Evolutionary conservation across 164 flowering plant species (phyloP).

Genomic region (Vitis labrusca): DNA sequence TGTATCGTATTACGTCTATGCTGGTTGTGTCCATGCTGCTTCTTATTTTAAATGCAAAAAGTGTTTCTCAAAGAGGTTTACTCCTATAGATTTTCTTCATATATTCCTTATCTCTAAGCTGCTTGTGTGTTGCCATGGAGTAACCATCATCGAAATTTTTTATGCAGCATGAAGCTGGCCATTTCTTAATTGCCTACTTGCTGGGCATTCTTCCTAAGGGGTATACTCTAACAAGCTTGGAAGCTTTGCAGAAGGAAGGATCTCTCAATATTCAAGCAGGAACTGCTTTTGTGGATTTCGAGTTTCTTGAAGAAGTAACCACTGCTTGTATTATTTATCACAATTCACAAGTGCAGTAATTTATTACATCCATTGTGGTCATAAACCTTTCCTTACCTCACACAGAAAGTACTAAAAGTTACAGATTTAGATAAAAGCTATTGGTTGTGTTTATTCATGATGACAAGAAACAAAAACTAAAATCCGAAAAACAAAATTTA

Average conservation of each 20-base stretch:
- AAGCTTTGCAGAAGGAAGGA: conserved; percentile 78
- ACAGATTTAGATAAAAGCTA: no score
- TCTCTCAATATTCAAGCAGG: conserved; percentile 97
- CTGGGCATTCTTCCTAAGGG: conserved; percentile 88
- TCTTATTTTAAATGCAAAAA: not conserved
- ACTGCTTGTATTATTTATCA: not conserved
- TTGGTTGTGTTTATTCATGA: no score
- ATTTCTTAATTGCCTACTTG: conserved; percentile 89
- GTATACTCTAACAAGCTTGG: conserved; percentile 76
- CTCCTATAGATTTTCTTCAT: no score
- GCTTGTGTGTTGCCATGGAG: not conserved
- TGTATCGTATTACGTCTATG: no score
- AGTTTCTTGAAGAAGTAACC: conserved; percentile 83
- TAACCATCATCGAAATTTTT: not conserved
- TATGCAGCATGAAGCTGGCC: conserved; percentile 97
- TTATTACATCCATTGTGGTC: no score
- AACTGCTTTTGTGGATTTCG: conserved; percentile 90
- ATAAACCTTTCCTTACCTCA: no score
- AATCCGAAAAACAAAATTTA: no score
- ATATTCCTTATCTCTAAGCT: no score
- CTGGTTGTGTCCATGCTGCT: no score
- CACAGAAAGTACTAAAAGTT: no score
- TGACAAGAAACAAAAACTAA: no score
- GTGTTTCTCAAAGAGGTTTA: not conserved
- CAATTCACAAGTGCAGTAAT: not conserved